Evolutionary conservation across 805 yeast species (phyloP).

Genomic region (Starmerella geochares): DNA sequence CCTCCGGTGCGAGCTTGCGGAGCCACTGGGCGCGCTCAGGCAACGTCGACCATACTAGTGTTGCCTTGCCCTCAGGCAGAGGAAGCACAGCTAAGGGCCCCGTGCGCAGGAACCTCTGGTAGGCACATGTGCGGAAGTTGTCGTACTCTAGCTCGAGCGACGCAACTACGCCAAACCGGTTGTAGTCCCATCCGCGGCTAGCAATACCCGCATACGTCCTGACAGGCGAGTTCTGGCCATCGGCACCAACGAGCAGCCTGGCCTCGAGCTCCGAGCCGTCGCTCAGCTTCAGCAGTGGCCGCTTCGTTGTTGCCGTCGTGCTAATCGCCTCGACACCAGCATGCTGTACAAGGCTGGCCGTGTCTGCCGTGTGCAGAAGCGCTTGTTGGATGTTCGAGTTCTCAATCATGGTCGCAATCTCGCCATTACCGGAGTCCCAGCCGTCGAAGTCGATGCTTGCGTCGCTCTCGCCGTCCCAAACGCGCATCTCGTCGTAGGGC

Average conservation of each 20-base stretch:
- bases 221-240: slow-evolving; percentile 91
- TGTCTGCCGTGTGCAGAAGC: slow-evolving; percentile 28
- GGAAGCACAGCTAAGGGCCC: slow-evolving; percentile 94
- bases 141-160: slow-evolving; percentile 66
- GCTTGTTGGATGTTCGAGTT: slow-evolving; percentile 74
- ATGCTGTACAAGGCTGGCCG: slow-evolving; percentile 26
- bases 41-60: slow-evolving; percentile 86
- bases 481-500: slow-evolving; percentile 68
- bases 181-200: slow-evolving; percentile 86
- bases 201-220: slow-evolving; percentile 69
- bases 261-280: slow-evolving; percentile 57
- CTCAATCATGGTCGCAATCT: slow-evolving; percentile 78
- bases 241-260: slow-evolving; percentile 83
- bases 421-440: slow-evolving; percentile 32
- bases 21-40: slow-evolving; percentile 61
- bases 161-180: slow-evolving; percentile 86
- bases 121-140: slow-evolving; percentile 63
- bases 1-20: slow-evolving; percentile 46
- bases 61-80: slow-evolving; percentile 74
- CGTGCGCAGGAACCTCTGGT: slow-evolving; percentile 84
- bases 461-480: slow-evolving; percentile 73
- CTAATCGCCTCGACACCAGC: slow-evolving; percentile 35
- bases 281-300: slow-evolving; percentile 68
- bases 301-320: slow-evolving; percentile 26
- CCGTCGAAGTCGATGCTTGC: slow-evolving; percentile 65